These are phyloP conservation scores for Talaromyces sp. DNA, from an alignment of 2,329 filamentous ascomycete species.

Conservation along the genomic window DNA sequence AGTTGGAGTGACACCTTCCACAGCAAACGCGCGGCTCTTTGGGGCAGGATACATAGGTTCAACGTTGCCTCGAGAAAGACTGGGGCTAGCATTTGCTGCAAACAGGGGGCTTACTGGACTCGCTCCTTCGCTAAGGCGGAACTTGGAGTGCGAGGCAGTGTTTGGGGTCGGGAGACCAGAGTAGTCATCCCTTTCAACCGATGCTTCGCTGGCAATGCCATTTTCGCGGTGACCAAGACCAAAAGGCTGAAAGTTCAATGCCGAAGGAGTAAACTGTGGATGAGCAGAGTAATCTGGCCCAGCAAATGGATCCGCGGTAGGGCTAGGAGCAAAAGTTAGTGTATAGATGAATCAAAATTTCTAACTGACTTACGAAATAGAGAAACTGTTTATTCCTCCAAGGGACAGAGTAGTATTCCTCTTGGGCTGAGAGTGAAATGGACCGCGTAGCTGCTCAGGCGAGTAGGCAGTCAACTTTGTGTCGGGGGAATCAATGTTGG, in stretches of 20 bases:
- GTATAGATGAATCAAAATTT: not conserved
- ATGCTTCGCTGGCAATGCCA: constrained; percentile 8
- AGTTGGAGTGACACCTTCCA: constrained; percentile 26
- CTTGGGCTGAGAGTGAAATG: constrained; percentile 17
- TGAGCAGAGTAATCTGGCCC: constrained; percentile 14
- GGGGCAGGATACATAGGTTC: constrained; percentile 11
- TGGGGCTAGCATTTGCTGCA: not conserved
- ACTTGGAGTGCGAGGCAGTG: constrained; percentile 1
- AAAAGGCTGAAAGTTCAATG: constrained; percentile 56
- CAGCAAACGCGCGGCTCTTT: constrained; percentile 24
- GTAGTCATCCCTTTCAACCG: constrained; percentile 7
- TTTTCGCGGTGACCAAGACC: constrained; percentile 14
- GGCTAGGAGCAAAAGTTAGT: constrained; percentile 11
- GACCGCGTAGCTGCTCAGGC: constrained; percentile 50
- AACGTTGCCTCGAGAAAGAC: not conserved
- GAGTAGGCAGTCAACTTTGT: constrained; percentile 61
- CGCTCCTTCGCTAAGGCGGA: not conserved
- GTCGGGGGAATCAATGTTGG: constrained; percentile 59
- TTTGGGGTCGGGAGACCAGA: constrained; percentile 12
- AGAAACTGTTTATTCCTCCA: constrained; percentile 1
- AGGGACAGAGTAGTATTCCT: not conserved
- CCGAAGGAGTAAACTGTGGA: constrained; percentile 56
- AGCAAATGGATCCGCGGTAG: constrained; percentile 26
- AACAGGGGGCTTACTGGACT: constrained; percentile 7
- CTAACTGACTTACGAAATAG: constrained; percentile 5